Conservation (phyloP, 1,284 basidiomycete genomes). For the Pholiota adiposa region DNA sequence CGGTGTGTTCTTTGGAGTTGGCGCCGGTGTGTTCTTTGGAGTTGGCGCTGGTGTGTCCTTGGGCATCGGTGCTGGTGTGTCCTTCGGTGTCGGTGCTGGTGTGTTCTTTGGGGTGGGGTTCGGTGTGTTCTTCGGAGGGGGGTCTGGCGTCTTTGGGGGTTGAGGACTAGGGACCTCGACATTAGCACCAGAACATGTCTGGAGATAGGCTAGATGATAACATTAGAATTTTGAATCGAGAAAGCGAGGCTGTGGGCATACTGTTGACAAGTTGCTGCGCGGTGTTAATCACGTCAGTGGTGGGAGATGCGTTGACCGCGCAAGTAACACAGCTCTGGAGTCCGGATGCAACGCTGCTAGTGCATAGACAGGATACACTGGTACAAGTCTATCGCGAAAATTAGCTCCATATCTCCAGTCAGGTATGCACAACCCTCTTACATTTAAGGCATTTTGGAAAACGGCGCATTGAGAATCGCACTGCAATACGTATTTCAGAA, state of each 20-base stretch:
- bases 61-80: slow-evolving; percentile 26
- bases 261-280: not conserved
- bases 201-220: not conserved
- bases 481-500: not conserved
- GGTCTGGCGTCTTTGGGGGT: not conserved
- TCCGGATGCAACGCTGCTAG: not conserved
- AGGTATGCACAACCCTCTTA: not conserved
- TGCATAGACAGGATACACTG: not conserved
- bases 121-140: not conserved
- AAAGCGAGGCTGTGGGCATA: not conserved
- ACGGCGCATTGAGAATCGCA: not conserved
- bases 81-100: slow-evolving; percentile 14
- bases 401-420: not conserved
- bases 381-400: not conserved
- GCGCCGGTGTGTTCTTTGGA: not conserved
- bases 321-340: not conserved
- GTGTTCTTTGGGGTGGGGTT: slow-evolving; percentile 10
- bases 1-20: slow-evolving; percentile 13
- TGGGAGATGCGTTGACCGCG: not conserved
- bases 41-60: slow-evolving; percentile 14
- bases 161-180: not conserved
- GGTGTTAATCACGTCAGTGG: not conserved
- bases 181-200: not conserved
- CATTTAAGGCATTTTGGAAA: not conserved
- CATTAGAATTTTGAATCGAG: not conserved